phyloP scores from a whole-genome alignment of 2,329 filamentous ascomycete genomes.

The Phaeosphaeria sp. region DNA sequence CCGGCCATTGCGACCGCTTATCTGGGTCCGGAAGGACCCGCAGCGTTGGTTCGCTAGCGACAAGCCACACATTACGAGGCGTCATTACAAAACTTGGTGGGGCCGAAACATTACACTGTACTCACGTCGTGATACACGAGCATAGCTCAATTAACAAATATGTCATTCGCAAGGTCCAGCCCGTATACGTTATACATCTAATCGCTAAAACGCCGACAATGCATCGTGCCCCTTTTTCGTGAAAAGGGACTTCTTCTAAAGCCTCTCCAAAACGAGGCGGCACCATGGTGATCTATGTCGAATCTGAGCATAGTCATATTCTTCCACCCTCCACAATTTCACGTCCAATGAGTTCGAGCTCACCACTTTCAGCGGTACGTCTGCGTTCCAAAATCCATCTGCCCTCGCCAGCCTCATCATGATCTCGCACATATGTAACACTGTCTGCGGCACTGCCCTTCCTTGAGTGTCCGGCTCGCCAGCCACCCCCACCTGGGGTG shows the following conservation, averaged over 20 bases:
- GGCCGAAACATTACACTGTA: not conserved
- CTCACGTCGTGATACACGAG: not conserved
- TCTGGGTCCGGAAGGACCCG: not conserved
- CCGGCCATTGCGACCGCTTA: not conserved
- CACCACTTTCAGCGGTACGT: conserved; percentile 68
- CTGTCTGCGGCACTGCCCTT: conserved; percentile 65
- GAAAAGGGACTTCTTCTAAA: too few relatives aligned
- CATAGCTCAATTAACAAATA: not conserved
- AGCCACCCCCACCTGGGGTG: conserved; percentile 37
- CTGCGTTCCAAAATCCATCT: conserved; percentile 75
- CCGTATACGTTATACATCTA: not conserved
- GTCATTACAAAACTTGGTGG: too few relatives aligned
- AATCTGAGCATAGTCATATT: conserved; percentile 17
- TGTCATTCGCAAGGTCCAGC: not conserved
- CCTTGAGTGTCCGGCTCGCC: conserved; percentile 42
- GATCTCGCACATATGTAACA: conserved; percentile 70
- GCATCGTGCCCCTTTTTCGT: not conserved
- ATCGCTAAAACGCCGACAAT: conserved; percentile 6
- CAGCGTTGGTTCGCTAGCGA: too few relatives aligned
- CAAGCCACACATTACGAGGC: too few relatives aligned
- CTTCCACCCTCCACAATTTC: conserved; percentile 66
- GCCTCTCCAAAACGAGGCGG: not conserved
- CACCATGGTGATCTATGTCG: not conserved
- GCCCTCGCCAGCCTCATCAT: conserved; percentile 63
- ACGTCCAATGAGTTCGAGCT: conserved; percentile 69